A percentile compares a stretch with the other conserved stretches of the same genome.
phyloP scores from a whole-genome alignment of 352 stramenopile species.

The Phytophthora europaea region DNA sequence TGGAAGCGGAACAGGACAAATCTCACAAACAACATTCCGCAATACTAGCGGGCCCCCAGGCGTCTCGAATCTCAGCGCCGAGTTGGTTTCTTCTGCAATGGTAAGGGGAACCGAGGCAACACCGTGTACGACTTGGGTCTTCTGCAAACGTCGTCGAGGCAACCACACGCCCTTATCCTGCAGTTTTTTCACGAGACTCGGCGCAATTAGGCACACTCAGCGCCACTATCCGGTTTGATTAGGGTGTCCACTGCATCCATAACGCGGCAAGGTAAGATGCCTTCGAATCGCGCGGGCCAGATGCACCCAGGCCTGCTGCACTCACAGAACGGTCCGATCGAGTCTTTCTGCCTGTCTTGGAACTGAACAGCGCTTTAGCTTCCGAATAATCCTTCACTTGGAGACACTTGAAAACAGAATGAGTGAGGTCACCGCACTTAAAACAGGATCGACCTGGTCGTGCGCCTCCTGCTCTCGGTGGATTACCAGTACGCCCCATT shows the following conservation, averaged over 20 bases:
- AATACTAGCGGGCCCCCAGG: neutral
- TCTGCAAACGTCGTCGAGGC: neutral
- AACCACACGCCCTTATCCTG: neutral
- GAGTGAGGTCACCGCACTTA: neutral
- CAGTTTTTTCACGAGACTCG: neutral
- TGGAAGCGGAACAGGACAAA: neutral
- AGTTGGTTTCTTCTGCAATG: neutral
- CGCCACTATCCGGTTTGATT: neutral
- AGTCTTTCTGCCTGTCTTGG: neutral
- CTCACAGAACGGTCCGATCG: neutral
- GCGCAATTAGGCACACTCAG: neutral
- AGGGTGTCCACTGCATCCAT: neutral
- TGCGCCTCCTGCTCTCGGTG: neutral
- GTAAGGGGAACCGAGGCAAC: neutral
- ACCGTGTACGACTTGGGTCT: neutral
- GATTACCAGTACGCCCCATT: neutral
- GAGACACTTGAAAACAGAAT: neutral
- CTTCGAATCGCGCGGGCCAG: neutral
- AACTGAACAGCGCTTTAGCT: neutral
- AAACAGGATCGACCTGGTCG: neutral
- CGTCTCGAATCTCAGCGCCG: neutral
- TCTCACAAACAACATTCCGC: neutral
- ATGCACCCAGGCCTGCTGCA: neutral
- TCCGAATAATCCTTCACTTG: neutral
- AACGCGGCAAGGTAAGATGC: neutral